Percentiles rank a stretch among this genome's conserved stretches.
These are phyloP conservation scores for Coprinopsis sp. DNA, from an alignment of 768 basidiomycete genomes.

Conservation along the genomic window DNA sequence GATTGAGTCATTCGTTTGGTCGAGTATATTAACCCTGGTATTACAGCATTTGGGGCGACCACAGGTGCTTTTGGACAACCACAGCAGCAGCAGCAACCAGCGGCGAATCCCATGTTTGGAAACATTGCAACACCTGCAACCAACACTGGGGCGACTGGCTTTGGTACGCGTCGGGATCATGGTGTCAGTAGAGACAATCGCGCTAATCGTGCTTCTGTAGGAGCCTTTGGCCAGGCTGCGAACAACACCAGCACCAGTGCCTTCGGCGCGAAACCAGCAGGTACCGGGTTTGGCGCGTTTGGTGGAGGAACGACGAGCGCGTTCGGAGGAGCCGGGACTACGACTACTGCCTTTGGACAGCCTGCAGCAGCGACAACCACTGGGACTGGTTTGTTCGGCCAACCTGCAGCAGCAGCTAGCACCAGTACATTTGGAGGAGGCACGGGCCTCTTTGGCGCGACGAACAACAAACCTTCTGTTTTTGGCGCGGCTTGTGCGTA, in stretches of 20 bases:
- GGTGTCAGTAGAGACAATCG: neutral
- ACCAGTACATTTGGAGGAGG: slow-evolving; percentile 33
- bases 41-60: slow-evolving; percentile 48
- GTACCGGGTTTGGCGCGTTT: slow-evolving; percentile 77
- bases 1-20: slow-evolving; percentile 17
- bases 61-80: slow-evolving; percentile 60
- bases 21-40: slow-evolving; percentile 21
- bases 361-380: slow-evolving; percentile 27
- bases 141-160: slow-evolving; percentile 12
- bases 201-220: slow-evolving; percentile 24
- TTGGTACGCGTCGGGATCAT: slow-evolving; percentile 8
- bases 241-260: slow-evolving; percentile 36
- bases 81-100: slow-evolving; percentile 54
- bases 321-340: slow-evolving; percentile 41
- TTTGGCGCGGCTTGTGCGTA: slow-evolving; percentile 39
- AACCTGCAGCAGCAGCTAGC: slow-evolving; percentile 24
- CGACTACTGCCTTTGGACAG: slow-evolving; percentile 38
- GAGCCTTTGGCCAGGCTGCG: slow-evolving; percentile 23
- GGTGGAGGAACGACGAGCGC: slow-evolving; percentile 54
- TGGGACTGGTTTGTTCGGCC: slow-evolving; percentile 33
- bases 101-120: slow-evolving; percentile 81
- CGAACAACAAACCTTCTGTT: slow-evolving; percentile 30
- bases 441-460: slow-evolving; percentile 15
- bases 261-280: slow-evolving; percentile 68
- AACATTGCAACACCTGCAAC: slow-evolving; percentile 37